Conservation (phyloP, 2,329 filamentous ascomycete genomes). For the Pseudogymnoascus sp. region DNA sequence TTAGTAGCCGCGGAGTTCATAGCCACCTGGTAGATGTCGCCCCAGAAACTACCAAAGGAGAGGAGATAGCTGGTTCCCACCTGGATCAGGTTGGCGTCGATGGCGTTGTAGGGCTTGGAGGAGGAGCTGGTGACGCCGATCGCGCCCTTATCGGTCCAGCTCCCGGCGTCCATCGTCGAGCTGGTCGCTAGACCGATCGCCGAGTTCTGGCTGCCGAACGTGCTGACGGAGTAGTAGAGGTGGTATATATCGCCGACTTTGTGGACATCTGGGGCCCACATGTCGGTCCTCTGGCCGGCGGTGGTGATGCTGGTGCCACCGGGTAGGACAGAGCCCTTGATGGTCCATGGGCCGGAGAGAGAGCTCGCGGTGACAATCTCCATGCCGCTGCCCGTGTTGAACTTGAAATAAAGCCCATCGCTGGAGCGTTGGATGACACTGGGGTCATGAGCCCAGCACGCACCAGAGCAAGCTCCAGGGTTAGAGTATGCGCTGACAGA, state of each 20-base stretch:
- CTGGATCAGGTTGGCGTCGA: constrained; percentile 50
- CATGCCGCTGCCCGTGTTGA: constrained; percentile 36
- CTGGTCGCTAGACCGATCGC: constrained; percentile 39
- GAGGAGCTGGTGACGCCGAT: constrained; percentile 42
- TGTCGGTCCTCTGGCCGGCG: constrained; percentile 28
- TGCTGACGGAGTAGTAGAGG: constrained; percentile 48
- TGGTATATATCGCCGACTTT: constrained; percentile 44
- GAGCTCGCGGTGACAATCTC: constrained; percentile 33
- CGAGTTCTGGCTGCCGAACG: constrained; percentile 45
- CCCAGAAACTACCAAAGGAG: constrained; percentile 65
- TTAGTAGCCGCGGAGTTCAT: constrained; percentile 35
- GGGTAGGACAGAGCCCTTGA: constrained; percentile 35
- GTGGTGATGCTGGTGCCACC: constrained; percentile 34
- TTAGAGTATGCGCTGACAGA: constrained; percentile 24
- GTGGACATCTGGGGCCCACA: constrained; percentile 45
- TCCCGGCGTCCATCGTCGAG: constrained; percentile 42
- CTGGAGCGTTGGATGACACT: constrained; percentile 31
- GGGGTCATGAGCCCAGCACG: constrained; percentile 36
- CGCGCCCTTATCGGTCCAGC: constrained; percentile 54
- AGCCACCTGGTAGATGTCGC: constrained; percentile 52
- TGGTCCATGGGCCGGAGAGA: constrained; percentile 37
- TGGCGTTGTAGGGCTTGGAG: constrained; percentile 47
- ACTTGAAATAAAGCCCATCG: constrained; percentile 38
- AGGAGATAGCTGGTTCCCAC: constrained; percentile 39
- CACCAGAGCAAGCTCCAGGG: constrained; percentile 33